Evolutionary conservation across 2,329 filamentous ascomycete species (phyloP).

Genomic region (Neofusicoccum parvum): DNA sequence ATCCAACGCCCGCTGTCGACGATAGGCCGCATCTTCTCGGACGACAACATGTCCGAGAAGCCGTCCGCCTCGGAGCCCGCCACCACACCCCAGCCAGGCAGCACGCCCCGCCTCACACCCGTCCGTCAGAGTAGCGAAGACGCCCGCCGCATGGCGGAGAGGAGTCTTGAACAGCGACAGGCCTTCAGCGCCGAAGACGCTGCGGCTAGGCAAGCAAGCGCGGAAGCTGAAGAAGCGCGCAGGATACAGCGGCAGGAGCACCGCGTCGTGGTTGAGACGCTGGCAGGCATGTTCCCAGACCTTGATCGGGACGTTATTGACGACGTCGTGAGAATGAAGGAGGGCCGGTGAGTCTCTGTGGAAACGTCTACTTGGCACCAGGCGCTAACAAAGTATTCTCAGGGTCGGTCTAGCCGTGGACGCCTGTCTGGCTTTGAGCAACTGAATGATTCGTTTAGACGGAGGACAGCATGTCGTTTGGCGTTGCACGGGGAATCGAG

Average conservation of each 20-base stretch:
- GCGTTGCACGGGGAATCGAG: not conserved
- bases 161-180: slow-evolving; percentile 30
- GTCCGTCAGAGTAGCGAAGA: slow-evolving; percentile 44
- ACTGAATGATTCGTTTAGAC: slow-evolving; percentile 11
- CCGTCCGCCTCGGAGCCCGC: slow-evolving; percentile 34
- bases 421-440: slow-evolving; percentile 50
- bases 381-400: not conserved
- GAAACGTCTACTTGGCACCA: not conserved
- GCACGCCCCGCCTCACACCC: slow-evolving; percentile 54
- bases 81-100: slow-evolving; percentile 50
- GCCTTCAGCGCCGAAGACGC: slow-evolving; percentile 76
- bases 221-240: slow-evolving; percentile 84
- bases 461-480: not conserved
- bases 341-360: slow-evolving; percentile 72
- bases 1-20: slow-evolving; percentile 90
- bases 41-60: slow-evolving; percentile 50
- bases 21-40: slow-evolving; percentile 93
- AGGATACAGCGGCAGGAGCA: slow-evolving; percentile 83
- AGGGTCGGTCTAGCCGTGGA: slow-evolving; percentile 52
- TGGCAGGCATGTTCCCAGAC: slow-evolving; percentile 96
- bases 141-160: slow-evolving; percentile 25
- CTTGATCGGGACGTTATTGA: slow-evolving; percentile 92
- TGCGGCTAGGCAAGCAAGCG: slow-evolving; percentile 85
- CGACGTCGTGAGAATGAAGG: slow-evolving; percentile 93
- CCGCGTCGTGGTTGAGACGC: slow-evolving; percentile 85